Conservation (phyloP, 1,139 yeast genomes). For the Geotrichum australiense region DNA sequence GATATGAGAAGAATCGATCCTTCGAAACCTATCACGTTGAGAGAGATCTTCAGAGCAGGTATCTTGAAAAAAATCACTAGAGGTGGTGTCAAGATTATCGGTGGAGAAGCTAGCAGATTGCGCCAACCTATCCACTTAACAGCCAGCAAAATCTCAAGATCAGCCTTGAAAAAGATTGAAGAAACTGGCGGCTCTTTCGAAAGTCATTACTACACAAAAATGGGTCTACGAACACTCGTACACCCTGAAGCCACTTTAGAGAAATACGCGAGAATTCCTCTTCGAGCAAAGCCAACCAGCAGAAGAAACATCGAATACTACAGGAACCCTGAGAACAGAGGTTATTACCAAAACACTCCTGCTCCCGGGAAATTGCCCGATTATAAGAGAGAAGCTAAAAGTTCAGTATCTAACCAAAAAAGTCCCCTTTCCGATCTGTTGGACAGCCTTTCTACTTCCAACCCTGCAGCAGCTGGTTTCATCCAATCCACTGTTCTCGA, state of each 20-base stretch:
- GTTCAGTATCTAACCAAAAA: constrained; percentile 10
- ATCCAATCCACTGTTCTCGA: constrained; percentile 10
- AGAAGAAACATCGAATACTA: constrained; percentile 77
- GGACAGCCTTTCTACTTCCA: constrained; percentile 22
- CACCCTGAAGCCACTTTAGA: constrained; percentile 63
- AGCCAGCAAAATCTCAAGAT: constrained; percentile 70
- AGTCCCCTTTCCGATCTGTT: constrained; percentile 30
- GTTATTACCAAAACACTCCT: constrained; percentile 49
- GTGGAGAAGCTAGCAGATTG: constrained; percentile 53
- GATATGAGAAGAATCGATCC: constrained; percentile 41
- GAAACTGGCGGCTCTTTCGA: constrained; percentile 63
- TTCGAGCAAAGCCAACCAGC: constrained; percentile 79
- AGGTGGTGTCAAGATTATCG: constrained; percentile 79
- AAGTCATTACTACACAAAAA: constrained; percentile 59
- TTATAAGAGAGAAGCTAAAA: constrained; percentile 24
- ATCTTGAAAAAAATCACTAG: constrained; percentile 60
- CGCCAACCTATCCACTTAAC: constrained; percentile 56
- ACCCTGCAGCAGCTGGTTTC: constrained; percentile 20
- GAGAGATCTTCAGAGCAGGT: constrained; percentile 61
- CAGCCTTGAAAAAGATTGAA: constrained; percentile 71
- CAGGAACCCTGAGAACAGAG: constrained; percentile 63
- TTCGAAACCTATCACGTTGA: constrained; percentile 63
- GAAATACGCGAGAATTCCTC: constrained; percentile 72
- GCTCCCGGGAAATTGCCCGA: constrained; percentile 31
- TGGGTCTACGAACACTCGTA: constrained; percentile 68